Evolutionary conservation across 148 eudicot species (phyloP).

Genomic region (Drosera capensis): DNA sequence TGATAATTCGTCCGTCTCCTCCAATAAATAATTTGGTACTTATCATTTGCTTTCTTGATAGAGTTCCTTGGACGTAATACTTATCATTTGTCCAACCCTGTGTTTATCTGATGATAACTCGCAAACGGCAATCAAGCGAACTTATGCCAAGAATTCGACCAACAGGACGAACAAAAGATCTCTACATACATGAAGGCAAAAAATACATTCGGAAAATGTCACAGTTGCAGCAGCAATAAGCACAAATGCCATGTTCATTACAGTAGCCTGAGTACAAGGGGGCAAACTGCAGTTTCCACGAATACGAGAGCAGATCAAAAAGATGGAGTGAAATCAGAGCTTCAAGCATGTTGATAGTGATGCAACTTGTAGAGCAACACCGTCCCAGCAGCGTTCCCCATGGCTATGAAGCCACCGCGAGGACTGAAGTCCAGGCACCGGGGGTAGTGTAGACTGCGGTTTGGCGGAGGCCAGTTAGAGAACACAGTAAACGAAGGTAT

Average conservation of each 20-base stretch:
- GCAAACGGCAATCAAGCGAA: too few relatives aligned
- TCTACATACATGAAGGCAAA: too few relatives aligned
- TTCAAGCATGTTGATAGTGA: constrained; percentile 59
- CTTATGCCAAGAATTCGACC: too few relatives aligned
- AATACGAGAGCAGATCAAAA: not conserved
- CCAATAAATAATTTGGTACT: too few relatives aligned
- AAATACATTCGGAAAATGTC: too few relatives aligned
- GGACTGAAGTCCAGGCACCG: constrained; percentile 84
- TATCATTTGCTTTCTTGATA: too few relatives aligned
- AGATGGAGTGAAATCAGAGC: not conserved
- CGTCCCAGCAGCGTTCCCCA: constrained; percentile 70
- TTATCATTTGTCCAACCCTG: too few relatives aligned
- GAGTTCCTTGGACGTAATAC: too few relatives aligned
- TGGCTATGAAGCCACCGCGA: constrained; percentile 82
- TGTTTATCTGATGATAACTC: too few relatives aligned
- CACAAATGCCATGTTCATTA: not conserved
- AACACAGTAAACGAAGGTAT: constrained; percentile 71
- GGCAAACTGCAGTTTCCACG: not conserved
- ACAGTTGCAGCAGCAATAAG: too few relatives aligned
- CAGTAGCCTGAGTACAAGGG: not conserved
- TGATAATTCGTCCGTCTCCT: too few relatives aligned
- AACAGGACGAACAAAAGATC: too few relatives aligned
- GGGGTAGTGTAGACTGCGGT: constrained; percentile 25
- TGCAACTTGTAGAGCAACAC: constrained; percentile 68
- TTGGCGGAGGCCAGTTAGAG: constrained; percentile 80